Base-by-base conservation (phyloP, 2,329 filamentous ascomycete species). In the Ophiostoma montium region DNA sequence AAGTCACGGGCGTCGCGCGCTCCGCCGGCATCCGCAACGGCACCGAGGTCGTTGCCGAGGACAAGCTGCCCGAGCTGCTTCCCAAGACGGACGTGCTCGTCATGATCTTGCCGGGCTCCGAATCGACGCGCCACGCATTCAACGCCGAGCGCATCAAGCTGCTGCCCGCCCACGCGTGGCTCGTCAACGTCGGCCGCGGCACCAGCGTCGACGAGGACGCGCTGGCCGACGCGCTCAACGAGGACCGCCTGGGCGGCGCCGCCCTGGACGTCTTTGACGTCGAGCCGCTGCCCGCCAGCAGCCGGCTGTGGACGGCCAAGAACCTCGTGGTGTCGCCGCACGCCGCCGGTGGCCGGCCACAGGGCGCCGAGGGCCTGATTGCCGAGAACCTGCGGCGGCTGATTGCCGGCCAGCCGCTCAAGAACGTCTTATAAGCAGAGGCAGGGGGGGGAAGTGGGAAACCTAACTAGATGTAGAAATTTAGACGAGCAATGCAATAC, bases 381-480 rank as follows among this genome's bases (percentile, higher is more conserved):
- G 71, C 74, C 36, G 70, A 76, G 51, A 83, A 83, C 55, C 55
- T 83, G 62, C 66, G 76, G 54, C 65, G 70, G 54, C 78, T 80
- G 57, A 54, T 78, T 54, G 77, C 78, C 1, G 70, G 70, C 1
- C 76, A 82, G 65, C 58, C 67, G 49, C 56, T 83, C 59, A 76
- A 68, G 67, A 83, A 83, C 35, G 35, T 55, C 19, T 55, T 63
- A 39, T 55, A 44, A 45, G n/a, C 18, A 27, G 9, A 8, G 21
- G 12, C 18, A 3, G 12, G 38, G 10, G 2, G 9, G 13, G 15
- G 8, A 16, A 16, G 1, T 27, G 8, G 23, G 4, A 5, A 27
- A 27, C 8, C 23, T 27, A 27, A 27, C 5, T 27, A 27, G 5
- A n/a, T 21, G 21, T n/a, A 36, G 13, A 36, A 36, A 36, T 49